Evolutionary conservation across 2,329 filamentous ascomycete species (phyloP).

Genomic region (Neonectria neomacrospora): DNA sequence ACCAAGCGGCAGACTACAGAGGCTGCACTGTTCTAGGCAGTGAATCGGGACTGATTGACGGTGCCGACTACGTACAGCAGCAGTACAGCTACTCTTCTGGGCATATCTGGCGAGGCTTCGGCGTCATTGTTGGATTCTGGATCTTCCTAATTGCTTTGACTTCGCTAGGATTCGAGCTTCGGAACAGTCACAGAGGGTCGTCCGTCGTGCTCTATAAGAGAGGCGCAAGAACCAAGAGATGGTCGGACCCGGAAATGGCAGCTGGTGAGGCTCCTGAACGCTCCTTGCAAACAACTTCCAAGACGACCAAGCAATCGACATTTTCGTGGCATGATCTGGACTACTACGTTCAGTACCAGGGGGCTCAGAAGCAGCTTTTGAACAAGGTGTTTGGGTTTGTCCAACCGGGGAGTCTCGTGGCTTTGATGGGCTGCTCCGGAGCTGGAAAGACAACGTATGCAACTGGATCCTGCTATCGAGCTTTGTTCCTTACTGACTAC

Average conservation of each 20-base stretch:
- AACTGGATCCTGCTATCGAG: background rate
- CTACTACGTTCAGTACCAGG: conserved; percentile 75
- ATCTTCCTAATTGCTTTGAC: conserved; percentile 78
- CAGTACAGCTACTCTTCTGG: conserved; percentile 61
- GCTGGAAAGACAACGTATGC: conserved; percentile 80
- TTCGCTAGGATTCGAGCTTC: conserved; percentile 70
- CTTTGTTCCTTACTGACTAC: background rate
- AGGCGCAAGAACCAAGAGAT: conserved; percentile 34
- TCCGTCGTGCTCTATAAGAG: conserved; percentile 29
- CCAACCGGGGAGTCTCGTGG: conserved; percentile 83
- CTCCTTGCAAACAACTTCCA: background rate
- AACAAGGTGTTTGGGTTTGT: conserved; percentile 78
- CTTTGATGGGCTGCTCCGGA: conserved; percentile 81
- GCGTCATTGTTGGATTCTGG: conserved; percentile 76
- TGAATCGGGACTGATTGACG: conserved; percentile 60
- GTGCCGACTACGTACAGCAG: conserved; percentile 62
- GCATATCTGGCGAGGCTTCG: conserved; percentile 77
- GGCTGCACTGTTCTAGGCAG: conserved; percentile 60
- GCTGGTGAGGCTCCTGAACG: conserved; percentile 2
- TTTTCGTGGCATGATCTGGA: conserved; percentile 78
- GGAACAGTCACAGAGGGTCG: conserved; percentile 27
- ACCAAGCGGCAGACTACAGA: conserved; percentile 47
- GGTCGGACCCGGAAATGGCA: conserved; percentile 48
- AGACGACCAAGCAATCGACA: conserved; percentile 66
- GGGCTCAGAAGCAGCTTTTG: conserved; percentile 65